These are phyloP conservation scores for Lodderomyces elongisporus DNA, from an alignment of 1,139 yeast genomes.

Conservation along the genomic window DNA sequence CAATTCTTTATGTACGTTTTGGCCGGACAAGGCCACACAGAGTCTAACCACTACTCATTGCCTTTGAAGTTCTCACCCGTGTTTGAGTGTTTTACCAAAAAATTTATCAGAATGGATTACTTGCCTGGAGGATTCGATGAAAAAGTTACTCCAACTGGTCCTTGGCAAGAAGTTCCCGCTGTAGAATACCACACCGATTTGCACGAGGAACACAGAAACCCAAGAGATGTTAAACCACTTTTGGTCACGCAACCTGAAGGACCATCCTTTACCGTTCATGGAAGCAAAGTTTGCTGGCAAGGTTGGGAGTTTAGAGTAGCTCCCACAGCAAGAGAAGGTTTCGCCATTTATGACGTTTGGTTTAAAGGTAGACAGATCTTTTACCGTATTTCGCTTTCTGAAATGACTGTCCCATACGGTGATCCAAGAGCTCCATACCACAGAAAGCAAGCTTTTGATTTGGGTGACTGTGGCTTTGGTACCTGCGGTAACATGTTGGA, in stretches of 20 bases:
- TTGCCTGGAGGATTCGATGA: constrained; percentile 72
- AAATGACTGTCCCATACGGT: constrained; percentile 92
- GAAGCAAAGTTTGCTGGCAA: constrained; percentile 73
- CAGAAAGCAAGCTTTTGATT: constrained; percentile 88
- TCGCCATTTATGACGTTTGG: constrained; percentile 68
- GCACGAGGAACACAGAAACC: constrained; percentile 44
- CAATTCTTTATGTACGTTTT: constrained; percentile 79
- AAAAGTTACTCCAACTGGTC: constrained; percentile 52
- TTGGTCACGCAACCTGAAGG: constrained; percentile 81
- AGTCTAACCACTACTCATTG: constrained; percentile 79
- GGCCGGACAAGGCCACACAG: constrained; percentile 62
- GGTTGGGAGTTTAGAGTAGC: constrained; percentile 84
- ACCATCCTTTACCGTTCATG: constrained; percentile 65
- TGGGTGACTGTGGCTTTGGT: constrained; percentile 91
- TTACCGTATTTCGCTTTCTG: constrained; percentile 74
- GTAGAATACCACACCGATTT: constrained; percentile 75
- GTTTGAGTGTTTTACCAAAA: constrained; percentile 59
- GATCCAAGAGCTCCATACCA: constrained; percentile 89
- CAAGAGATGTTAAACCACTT: constrained; percentile 71
- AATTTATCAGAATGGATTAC: constrained; percentile 72
- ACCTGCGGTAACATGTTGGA: constrained; percentile 66
- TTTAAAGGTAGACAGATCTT: constrained; percentile 80
- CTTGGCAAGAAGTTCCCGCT: constrained; percentile 56
- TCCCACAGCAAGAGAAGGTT: constrained; percentile 77
- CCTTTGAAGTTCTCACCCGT: constrained; percentile 84